A percentile compares a stretch with the other conserved stretches of the same genome.
Evolutionary conservation across 768 basidiomycete genomes (phyloP).

Genomic region (Trametes meyenii): DNA sequence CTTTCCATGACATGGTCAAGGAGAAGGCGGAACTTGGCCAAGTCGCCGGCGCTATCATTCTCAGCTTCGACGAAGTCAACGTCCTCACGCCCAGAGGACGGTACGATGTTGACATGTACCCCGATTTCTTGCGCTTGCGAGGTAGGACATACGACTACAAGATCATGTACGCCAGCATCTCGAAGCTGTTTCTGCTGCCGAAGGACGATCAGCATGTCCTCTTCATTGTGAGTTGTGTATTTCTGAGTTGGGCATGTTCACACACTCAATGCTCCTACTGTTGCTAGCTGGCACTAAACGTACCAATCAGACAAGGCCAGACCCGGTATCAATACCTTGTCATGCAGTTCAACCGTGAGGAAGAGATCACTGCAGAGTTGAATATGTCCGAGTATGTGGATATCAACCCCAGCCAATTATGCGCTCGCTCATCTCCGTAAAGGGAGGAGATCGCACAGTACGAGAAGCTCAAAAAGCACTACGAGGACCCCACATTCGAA

Average conservation of each 20-base stretch:
- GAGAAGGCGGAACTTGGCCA: conserved; percentile 95
- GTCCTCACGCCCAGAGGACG: conserved; percentile 95
- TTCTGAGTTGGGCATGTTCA: background rate
- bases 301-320: conserved; percentile 96
- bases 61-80: conserved; percentile 93
- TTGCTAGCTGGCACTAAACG: conserved; percentile 80
- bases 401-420: background rate
- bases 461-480: conserved; percentile 87
- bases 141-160: conserved; percentile 99
- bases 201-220: conserved; percentile 96
- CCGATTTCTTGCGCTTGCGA: conserved; percentile 89
- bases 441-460: conserved; percentile 80
- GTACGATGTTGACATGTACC: conserved; percentile 98
- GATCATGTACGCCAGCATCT: conserved; percentile 87
- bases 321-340: conserved; percentile 97
- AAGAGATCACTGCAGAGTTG: conserved; percentile 94
- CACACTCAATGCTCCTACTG: background rate
- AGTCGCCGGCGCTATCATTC: conserved; percentile 86
- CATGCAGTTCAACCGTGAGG: conserved; percentile 97
- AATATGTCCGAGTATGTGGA: conserved; percentile 84
- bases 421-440: conserved; percentile 3
- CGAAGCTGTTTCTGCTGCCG: conserved; percentile 87
- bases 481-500: conserved; percentile 94
- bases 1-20: conserved; percentile 95
- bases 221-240: conserved; percentile 69